These are phyloP conservation scores for Brassica rapa DNA, from an alignment of 345 rosid genomes.

Conservation along the genomic window DNA sequence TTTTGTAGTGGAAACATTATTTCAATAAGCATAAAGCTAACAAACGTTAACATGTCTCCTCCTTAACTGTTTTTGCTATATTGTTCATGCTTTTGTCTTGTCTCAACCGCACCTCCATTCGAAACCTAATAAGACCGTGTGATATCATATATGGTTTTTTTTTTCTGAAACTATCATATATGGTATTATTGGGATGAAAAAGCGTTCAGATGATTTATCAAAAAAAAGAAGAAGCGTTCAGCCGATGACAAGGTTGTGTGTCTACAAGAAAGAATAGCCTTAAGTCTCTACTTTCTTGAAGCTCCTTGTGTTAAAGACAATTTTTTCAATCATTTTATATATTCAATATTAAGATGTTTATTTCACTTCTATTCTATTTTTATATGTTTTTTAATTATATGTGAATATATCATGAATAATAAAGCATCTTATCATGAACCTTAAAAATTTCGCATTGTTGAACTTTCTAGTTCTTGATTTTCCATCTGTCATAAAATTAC, in stretches of 20 bases:
- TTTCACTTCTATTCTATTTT: background rate
- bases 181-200: conserved; percentile 1
- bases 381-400: background rate
- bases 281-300: conserved; percentile 22
- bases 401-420: background rate
- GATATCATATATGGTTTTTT: too few species aligned
- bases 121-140: conserved; percentile 2
- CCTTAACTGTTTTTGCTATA: background rate
- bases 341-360: background rate
- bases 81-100: conserved; percentile 1
- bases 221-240: background rate
- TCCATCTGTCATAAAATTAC: conserved; percentile 32
- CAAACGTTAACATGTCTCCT: background rate
- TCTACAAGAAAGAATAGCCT: too few species aligned
- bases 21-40: background rate
- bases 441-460: background rate
- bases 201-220: background rate
- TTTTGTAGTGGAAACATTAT: background rate
- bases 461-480: background rate
- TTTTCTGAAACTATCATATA: background rate
- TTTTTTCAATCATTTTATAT: background rate
- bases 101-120: background rate
- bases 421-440: conserved; percentile 19
- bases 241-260: background rate
- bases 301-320: conserved; percentile 14